phyloP scores from a whole-genome alignment of 2,329 filamentous ascomycete genomes.

The Cephalotrichum gorgonifer region DNA sequence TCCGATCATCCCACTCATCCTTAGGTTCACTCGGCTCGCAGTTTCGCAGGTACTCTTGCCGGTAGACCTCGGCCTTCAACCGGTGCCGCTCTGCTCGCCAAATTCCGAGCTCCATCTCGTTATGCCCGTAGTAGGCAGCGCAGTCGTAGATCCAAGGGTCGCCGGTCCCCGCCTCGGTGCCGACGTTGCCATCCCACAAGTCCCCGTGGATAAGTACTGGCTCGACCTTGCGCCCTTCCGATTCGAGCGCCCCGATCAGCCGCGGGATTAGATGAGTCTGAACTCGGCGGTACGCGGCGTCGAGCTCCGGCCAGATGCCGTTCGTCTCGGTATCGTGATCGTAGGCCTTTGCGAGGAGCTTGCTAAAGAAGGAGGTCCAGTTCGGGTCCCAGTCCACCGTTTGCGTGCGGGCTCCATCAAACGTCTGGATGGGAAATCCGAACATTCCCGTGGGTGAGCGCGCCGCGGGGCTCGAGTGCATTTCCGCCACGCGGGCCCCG shows the following conservation, averaged over 20 bases:
- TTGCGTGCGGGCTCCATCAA: constrained; percentile 16
- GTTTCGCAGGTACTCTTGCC: constrained; percentile 11
- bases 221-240: constrained; percentile 16
- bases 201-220: constrained; percentile 20
- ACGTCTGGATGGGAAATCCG: constrained; percentile 20
- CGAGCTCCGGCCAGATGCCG: constrained; percentile 13
- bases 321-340: constrained; percentile 18
- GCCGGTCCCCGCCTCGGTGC: constrained; percentile 14
- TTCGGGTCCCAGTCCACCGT: constrained; percentile 18
- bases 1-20: constrained; percentile 14
- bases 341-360: constrained; percentile 17
- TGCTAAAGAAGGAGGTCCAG: constrained; percentile 23
- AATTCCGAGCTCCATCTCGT: constrained; percentile 17
- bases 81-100: constrained; percentile 11
- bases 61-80: constrained; percentile 8
- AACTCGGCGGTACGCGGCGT: constrained; percentile 8
- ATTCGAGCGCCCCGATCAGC: constrained; percentile 16
- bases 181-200: constrained; percentile 20
- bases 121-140: constrained; percentile 18
- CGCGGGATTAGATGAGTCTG: constrained; percentile 16
- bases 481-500: constrained; percentile 6
- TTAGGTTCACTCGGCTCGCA: constrained; percentile 11
- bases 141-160: constrained; percentile 20
- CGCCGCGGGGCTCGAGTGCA: constrained; percentile 14
- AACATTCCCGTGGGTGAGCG: constrained; percentile 19